Conservation (phyloP, 2,329 filamentous ascomycete species). For the Nothophaeocryptopus gaeumannii region DNA sequence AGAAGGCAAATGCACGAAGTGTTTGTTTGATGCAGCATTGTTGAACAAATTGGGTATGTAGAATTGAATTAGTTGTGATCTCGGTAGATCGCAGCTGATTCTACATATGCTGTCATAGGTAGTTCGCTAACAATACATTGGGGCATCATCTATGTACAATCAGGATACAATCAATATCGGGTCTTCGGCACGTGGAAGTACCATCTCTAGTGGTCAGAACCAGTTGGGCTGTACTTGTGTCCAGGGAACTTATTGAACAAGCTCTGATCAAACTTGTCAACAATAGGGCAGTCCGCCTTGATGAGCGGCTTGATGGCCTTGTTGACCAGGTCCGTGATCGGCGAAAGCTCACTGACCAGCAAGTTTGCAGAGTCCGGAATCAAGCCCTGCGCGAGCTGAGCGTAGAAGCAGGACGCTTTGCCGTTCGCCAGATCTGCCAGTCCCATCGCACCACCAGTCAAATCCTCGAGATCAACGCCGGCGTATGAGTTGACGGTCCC, state of each 20-base stretch:
- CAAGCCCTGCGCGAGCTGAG: slow-evolving; percentile 13
- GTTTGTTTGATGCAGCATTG: too few species aligned
- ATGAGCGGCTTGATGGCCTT: slow-evolving; percentile 16
- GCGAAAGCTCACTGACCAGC: slow-evolving; percentile 7
- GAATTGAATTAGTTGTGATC: too few species aligned
- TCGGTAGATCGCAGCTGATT: too few species aligned
- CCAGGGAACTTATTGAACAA: slow-evolving; percentile 21
- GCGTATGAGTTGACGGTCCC: slow-evolving; percentile 35
- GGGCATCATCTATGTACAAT: not conserved
- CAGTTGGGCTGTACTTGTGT: slow-evolving; percentile 22
- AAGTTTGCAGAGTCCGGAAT: slow-evolving; percentile 14
- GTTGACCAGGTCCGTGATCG: slow-evolving; percentile 19
- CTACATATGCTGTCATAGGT: not conserved
- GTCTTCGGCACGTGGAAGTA: not conserved
- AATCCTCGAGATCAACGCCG: slow-evolving; percentile 33
- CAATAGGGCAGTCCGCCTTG: slow-evolving; percentile 17
- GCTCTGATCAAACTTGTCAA: slow-evolving; percentile 18
- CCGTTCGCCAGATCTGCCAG: slow-evolving; percentile 11
- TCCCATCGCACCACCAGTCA: slow-evolving; percentile 41
- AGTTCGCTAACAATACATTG: not conserved
- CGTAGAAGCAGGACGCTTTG: slow-evolving; percentile 15
- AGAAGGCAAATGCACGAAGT: too few species aligned
- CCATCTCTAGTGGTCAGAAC: slow-evolving; percentile 17
- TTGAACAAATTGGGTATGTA: too few species aligned
- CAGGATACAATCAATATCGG: too few species aligned